phyloP scores from a whole-genome alignment of 176 grass and related monocot genomes.

The Eremochloa ophiuroides region DNA sequence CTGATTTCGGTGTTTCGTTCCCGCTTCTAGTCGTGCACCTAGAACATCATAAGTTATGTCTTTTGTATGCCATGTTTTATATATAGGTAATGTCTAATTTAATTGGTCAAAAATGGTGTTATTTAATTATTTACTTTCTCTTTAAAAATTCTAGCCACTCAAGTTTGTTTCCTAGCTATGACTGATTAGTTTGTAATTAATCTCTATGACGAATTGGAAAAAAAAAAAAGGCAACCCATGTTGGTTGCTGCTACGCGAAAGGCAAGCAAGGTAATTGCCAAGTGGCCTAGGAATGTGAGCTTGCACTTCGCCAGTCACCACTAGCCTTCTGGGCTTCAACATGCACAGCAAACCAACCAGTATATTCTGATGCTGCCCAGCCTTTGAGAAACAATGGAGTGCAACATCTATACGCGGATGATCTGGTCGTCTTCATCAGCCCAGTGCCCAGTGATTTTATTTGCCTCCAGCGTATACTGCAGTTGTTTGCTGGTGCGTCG shows the following conservation, averaged over 20 bases:
- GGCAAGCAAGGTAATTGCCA: background rate
- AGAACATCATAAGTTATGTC: background rate
- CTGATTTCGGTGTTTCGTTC: background rate
- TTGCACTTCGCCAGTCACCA: background rate
- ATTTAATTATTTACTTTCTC: too few species aligned
- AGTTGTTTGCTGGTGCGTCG: too few species aligned
- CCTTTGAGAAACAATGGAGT: background rate
- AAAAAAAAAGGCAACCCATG: background rate
- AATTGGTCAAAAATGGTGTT: background rate
- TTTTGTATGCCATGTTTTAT: background rate
- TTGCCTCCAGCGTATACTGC: too few species aligned
- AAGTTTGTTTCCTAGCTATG: too few species aligned
- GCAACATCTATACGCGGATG: too few species aligned
- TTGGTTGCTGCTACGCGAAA: background rate
- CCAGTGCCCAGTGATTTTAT: too few species aligned
- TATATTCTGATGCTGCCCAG: background rate
- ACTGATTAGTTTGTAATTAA: too few species aligned
- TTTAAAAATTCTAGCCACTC: too few species aligned
- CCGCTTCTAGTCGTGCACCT: background rate
- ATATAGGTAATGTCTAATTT: background rate
- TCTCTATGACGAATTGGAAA: too few species aligned
- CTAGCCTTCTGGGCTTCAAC: background rate
- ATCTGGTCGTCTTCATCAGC: too few species aligned
- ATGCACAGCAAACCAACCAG: background rate
- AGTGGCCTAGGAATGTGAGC: background rate